phyloP scores from a whole-genome alignment of 192 early-diverging fungal species.

The Neocallimastix lanati region DNA sequence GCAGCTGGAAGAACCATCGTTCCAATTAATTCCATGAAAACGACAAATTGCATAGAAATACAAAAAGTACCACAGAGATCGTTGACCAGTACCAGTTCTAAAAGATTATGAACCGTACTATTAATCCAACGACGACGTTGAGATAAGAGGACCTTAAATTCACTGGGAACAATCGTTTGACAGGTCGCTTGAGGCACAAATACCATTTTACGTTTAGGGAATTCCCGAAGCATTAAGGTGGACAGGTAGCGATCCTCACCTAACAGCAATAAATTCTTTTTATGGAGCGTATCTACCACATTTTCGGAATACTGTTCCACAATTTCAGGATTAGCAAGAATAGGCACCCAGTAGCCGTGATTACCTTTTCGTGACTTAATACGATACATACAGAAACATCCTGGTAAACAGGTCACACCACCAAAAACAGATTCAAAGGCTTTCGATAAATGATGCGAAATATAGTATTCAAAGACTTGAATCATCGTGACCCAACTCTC shows the following conservation, averaged over 20 bases:
- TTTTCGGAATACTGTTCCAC: conserved; percentile 56
- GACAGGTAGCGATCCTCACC: conserved; percentile 72
- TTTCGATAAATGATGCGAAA: conserved; percentile 90
- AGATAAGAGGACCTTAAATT: conserved; percentile 59
- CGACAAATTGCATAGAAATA: conserved; percentile 59
- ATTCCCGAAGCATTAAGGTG: conserved; percentile 65
- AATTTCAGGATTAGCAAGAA: conserved; percentile 67
- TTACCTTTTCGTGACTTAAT: conserved; percentile 65
- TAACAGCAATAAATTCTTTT: conserved; percentile 63
- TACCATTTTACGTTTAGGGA: conserved; percentile 64
- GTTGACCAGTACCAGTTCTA: conserved; percentile 77
- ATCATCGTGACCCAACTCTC: conserved; percentile 64
- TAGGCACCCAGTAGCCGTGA: conserved; percentile 43
- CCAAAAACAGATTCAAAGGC: conserved; percentile 98
- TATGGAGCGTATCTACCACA: conserved; percentile 57
- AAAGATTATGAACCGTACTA: conserved; percentile 84
- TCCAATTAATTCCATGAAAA: conserved; percentile 52
- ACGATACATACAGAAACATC: conserved; percentile 99
- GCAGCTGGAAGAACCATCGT: conserved; percentile 56
- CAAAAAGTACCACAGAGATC: conserved; percentile 95
- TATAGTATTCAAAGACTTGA: conserved; percentile 97
- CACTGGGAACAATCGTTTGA: conserved; percentile 58
- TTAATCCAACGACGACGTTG: conserved; percentile 94
- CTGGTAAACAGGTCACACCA: conserved; percentile 90
- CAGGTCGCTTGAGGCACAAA: conserved; percentile 69